phyloP scores from a whole-genome alignment of 176 grass and related monocot genomes.

The Stipa capillata region DNA sequence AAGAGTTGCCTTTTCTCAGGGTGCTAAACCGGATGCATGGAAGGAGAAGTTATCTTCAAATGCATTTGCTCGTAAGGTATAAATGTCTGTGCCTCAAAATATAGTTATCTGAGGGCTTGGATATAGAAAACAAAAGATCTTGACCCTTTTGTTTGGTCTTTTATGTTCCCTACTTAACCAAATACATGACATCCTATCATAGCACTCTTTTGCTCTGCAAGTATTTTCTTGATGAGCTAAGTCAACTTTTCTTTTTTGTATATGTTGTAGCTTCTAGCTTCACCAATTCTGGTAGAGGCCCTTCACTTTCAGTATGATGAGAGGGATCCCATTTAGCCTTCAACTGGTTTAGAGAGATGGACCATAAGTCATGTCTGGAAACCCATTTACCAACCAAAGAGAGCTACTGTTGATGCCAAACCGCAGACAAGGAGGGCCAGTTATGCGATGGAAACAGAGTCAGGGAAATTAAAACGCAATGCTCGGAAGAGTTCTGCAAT shows the following conservation, averaged over 20 bases:
- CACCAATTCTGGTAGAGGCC: constrained; percentile 43
- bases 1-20: constrained; percentile 26
- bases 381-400: constrained; percentile 50
- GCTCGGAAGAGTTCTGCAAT: constrained; percentile 28
- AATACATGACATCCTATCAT: not conserved
- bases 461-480: constrained; percentile 68
- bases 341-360: constrained; percentile 87
- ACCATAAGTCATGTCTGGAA: constrained; percentile 59
- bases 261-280: constrained; percentile 71
- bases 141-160: not conserved
- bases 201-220: not conserved
- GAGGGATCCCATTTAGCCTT: constrained; percentile 72
- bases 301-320: constrained; percentile 78
- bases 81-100: not conserved
- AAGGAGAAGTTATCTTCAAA: constrained; percentile 61
- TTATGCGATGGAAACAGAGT: constrained; percentile 84
- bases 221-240: not conserved
- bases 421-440: constrained; percentile 39
- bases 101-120: not conserved
- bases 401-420: constrained; percentile 49
- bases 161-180: not conserved
- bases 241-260: not conserved
- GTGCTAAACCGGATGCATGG: constrained; percentile 41
- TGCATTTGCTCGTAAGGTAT: constrained; percentile 60
- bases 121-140: not conserved